phyloP scores from a whole-genome alignment of 352 stramenopile species.

The Blastocystis sp. region DNA sequence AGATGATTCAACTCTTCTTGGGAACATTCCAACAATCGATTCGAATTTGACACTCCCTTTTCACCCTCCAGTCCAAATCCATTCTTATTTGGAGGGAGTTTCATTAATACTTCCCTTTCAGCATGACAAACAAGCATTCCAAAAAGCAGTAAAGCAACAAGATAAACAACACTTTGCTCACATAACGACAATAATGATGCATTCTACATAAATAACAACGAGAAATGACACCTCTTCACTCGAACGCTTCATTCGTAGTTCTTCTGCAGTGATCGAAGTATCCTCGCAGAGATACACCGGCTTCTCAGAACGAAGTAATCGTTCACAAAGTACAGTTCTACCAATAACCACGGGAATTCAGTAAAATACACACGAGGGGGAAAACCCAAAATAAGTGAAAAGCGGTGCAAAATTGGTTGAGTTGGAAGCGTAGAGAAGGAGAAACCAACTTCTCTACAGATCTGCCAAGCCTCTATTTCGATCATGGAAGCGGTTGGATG shows the following conservation, averaged over 20 bases:
- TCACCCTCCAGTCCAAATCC: neutral
- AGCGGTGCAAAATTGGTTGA: neutral
- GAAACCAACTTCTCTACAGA: neutral
- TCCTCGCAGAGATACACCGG: neutral
- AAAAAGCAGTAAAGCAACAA: neutral
- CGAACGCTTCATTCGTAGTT: neutral
- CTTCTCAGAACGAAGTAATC: neutral
- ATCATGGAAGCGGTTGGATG: neutral
- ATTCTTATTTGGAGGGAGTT: neutral
- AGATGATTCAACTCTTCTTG: neutral
- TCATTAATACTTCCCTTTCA: neutral
- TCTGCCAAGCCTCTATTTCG: neutral
- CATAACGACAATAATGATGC: neutral
- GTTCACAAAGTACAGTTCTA: neutral
- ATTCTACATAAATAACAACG: neutral
- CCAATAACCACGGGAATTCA: neutral
- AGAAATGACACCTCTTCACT: neutral
- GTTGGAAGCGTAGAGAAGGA: neutral
- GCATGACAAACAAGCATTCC: neutral
- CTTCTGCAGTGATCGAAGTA: too few species aligned
- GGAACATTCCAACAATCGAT: neutral
- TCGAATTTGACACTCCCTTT: neutral
- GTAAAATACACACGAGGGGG: neutral
- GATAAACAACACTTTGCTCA: constrained; percentile 1
- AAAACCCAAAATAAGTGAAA: neutral